These are phyloP conservation scores for Xylaria polymorpha DNA, from an alignment of 2,329 filamentous ascomycete species.

Conservation along the genomic window DNA sequence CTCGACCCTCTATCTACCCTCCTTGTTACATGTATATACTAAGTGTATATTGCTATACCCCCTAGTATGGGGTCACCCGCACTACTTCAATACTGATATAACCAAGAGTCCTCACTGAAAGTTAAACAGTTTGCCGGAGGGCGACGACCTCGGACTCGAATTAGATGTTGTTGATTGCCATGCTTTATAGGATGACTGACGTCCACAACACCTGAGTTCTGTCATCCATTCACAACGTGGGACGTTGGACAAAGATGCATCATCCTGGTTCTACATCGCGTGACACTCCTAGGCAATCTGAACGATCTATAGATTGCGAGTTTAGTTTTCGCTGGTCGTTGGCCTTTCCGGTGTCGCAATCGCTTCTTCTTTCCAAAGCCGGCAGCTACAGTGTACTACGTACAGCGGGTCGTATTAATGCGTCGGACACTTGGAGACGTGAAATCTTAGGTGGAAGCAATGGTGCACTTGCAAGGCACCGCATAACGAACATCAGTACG, in stretches of 20 bases:
- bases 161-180: neutral
- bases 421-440: neutral
- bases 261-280: neutral
- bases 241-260: neutral
- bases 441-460: slow-evolving; percentile 2
- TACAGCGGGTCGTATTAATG: neutral
- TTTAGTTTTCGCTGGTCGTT: slow-evolving; percentile 25
- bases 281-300: neutral
- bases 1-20: no score
- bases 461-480: neutral
- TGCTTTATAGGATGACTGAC: slow-evolving; percentile 3
- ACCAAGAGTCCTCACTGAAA: neutral
- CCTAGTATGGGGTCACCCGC: no score
- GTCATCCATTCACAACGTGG: neutral
- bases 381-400: slow-evolving; percentile 9
- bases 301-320: slow-evolving; percentile 11
- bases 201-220: neutral
- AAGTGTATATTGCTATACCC: no score
- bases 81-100: no score
- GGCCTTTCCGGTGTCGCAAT: slow-evolving; percentile 8
- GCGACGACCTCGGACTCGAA: neutral
- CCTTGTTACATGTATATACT: no score
- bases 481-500: neutral
- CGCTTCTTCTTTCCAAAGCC: slow-evolving; percentile 23
- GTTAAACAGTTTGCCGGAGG: neutral